Percentiles rank a stretch among this genome's conserved stretches.
Conservation (phyloP, 306 rosid genomes). For the Boehmeria nivea region DNA sequence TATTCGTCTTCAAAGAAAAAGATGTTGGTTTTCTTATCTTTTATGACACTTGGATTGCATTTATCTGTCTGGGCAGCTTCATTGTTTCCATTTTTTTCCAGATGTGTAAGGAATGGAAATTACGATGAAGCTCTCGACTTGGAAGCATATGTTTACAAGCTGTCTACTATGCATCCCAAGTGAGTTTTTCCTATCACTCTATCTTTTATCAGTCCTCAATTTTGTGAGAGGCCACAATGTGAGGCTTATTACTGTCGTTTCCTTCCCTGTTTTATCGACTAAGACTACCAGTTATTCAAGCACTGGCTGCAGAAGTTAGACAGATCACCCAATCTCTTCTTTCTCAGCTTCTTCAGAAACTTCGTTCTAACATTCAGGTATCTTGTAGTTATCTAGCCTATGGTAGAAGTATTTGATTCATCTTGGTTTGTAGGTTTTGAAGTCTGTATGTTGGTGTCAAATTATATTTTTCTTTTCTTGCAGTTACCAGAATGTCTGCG, state of each 20-base stretch:
- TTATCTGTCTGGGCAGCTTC: background rate
- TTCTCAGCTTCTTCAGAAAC: constrained; percentile 93
- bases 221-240: constrained; percentile 13
- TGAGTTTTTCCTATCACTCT: constrained; percentile 32
- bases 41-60: no score
- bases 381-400: constrained; percentile 10
- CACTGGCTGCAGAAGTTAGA: constrained; percentile 82
- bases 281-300: constrained; percentile 82
- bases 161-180: constrained; percentile 97
- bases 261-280: background rate
- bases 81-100: constrained; percentile 22
- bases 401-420: constrained; percentile 12
- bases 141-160: constrained; percentile 89
- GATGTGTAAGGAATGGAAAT: constrained; percentile 96
- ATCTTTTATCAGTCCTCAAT: constrained; percentile 3
- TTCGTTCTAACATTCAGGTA: constrained; percentile 98
- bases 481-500: constrained; percentile 97
- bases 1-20: no score
- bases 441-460: constrained; percentile 12
- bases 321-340: constrained; percentile 93
- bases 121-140: constrained; percentile 95
- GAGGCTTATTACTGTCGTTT: constrained; percentile 10
- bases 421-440: constrained; percentile 4
- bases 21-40: no score
- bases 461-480: constrained; percentile 9